Evolutionary conservation across 2,329 filamentous ascomycete genomes (phyloP), one percentile per base, ranked within the genome.

Genomic region (Curvularia sp.): DNA sequence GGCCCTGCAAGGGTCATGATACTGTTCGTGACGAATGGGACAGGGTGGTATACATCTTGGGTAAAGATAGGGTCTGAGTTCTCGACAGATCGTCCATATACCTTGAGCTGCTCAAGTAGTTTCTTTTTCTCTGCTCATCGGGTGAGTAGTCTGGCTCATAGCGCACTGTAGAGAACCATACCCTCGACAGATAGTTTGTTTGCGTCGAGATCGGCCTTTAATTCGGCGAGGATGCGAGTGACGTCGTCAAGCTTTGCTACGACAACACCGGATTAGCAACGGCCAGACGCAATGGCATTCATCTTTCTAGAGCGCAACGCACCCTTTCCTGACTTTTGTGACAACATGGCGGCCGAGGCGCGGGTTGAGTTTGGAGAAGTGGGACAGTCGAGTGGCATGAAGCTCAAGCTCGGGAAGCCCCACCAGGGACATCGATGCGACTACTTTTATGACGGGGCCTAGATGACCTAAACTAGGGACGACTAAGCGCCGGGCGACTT

Each of bases 61-160:
- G 90, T 89, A 77, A 95, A 97, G 57, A 98, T 94, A 1, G 92
- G 89, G 57, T 89, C 89, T 28, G 93, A 88, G 77, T 91, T 83
- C 30, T 80, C 81, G 7, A 89, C 86, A 68, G 89, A 88, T 60
- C 93, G 88, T 6, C 93, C 90, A 69, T 91, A 86, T 31, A 93
- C 81, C 77, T 97, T 97, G 49, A 97, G 82, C 67, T 92, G 77
- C 51, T 83, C 78, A 20, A 88, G 79, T 15, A 78, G 73, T 9
- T 82, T 78, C 67, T 87, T 85, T 61, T 87, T 85, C 71, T 91
- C 90, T 92, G 62, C 13, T 15, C 22, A 8, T 5, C 0, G 24
- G 6, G 33, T 73, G 13, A 72, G 67, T 43, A 52, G 24, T 13
- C 35, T 20, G 15, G 5, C 22, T 4, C 20, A 13, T 18, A 4